Percentiles rank a stretch among this genome's conserved stretches.
phyloP scores from a whole-genome alignment of 1,284 basidiomycete species.

The Termitomyces sp. region DNA sequence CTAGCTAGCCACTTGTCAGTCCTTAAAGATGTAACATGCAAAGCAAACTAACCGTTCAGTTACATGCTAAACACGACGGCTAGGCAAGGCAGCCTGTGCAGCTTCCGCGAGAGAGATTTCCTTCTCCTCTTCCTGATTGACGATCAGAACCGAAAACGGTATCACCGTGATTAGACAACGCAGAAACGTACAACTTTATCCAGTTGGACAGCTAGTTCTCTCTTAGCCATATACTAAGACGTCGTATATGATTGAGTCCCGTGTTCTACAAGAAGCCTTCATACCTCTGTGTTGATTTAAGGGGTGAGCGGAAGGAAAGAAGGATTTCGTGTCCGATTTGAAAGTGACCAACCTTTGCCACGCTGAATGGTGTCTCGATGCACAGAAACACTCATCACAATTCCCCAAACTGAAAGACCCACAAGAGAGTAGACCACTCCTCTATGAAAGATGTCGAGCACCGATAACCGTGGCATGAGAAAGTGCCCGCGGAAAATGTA shows the following conservation, averaged over 20 bases:
- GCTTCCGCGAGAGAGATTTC: conserved; percentile 28
- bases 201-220: conserved; percentile 24
- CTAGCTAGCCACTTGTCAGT: neutral
- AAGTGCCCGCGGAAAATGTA: neutral
- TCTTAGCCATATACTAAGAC: conserved; percentile 28
- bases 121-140: conserved; percentile 23
- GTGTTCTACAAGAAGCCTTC: neutral
- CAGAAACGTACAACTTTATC: conserved; percentile 24
- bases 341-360: conserved; percentile 32
- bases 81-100: conserved; percentile 24
- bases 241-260: neutral
- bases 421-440: conserved; percentile 35
- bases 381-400: conserved; percentile 31
- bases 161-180: neutral
- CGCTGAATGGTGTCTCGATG: conserved; percentile 35
- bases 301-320: neutral
- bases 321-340: neutral
- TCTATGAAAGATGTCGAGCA: conserved; percentile 34
- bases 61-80: conserved; percentile 1
- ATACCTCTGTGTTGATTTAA: conserved; percentile 11
- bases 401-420: conserved; percentile 32
- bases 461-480: conserved; percentile 20
- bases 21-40: neutral
- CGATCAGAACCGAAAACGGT: neutral
- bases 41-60: neutral